Evolutionary conservation across 495 filamentous ascomycete species (phyloP), one percentile per base, ranked within the genome.

Genomic region (Penicillium ochrochloron): DNA sequence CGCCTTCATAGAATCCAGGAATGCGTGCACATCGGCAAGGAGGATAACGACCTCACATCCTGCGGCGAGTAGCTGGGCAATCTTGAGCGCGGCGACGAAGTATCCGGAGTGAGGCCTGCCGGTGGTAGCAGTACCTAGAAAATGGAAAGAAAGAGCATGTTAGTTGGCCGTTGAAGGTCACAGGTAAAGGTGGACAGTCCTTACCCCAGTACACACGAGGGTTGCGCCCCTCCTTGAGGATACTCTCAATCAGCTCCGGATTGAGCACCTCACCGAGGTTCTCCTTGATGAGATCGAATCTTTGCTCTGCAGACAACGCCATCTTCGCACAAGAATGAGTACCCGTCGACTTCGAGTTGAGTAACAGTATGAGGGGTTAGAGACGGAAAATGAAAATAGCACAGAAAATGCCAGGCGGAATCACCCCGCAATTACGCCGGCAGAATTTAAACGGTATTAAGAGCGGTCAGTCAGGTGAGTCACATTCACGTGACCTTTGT

Each of bases 261-360:
- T 94, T 93, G 53, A 99, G 85, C 37, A 94, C 78, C 81, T 99
- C 95, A 58, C 86, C 85, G 54, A 97, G 82, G 72, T 94, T 94
- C 65, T 88, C 85, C 19, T 82, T 84, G 74, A 98, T 97, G 64
- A 97, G 85, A 52, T 83, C 83, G 57, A 93, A 80, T 68, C 82
- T 82, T 59, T 51, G 42, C 33, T 73, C 10, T 25, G 67, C 59
- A 15, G 65, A 25, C 9, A 48, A 25, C 39, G 55, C 62, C 72
- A 73, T 71, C 15, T 37, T 68, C 27, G 29, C 33, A 62, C 11
- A 33, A 25, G 39, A 59, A 23, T 25, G 6, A 25, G 35, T 25
- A 37, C 5, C 5, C 25, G 33, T 27, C 21, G 35, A 21, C 19
- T 25, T 41, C 19, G 23, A 41, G 3, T 23, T 23, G 54, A 14